Percentiles rank a stretch among this genome's conserved stretches.
Evolutionary conservation across 805 yeast genomes (phyloP).

Genomic region (Candida insectalens): DNA sequence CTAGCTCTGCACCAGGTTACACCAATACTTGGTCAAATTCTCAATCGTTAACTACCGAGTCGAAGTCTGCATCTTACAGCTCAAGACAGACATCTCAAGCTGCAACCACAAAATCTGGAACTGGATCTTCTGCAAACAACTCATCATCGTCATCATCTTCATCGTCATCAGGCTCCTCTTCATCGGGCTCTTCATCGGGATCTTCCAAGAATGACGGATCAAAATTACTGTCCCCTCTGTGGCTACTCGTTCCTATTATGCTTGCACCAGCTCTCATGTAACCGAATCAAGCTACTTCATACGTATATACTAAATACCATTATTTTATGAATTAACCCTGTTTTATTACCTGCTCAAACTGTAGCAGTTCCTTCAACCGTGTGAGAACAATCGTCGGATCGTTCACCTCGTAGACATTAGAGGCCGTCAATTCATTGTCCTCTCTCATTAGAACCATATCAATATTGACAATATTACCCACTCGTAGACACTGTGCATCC

Average conservation of each 20-base stretch:
- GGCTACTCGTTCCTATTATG: too few species aligned
- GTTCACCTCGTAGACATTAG: constrained; percentile 13
- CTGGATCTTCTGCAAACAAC: too few species aligned
- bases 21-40: constrained; percentile 29
- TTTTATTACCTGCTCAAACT: constrained; percentile 7
- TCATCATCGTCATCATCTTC: too few species aligned
- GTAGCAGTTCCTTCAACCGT: constrained; percentile 7
- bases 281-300: too few species aligned
- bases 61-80: too few species aligned
- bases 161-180: background rate
- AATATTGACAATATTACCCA: constrained; percentile 16
- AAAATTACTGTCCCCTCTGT: too few species aligned
- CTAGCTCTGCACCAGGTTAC: constrained; percentile 35
- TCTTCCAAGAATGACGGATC: too few species aligned
- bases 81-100: background rate
- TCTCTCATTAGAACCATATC: constrained; percentile 12
- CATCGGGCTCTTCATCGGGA: too few species aligned
- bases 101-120: constrained; percentile 1
- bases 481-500: constrained; percentile 3
- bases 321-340: too few species aligned
- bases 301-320: too few species aligned
- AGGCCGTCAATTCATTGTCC: constrained; percentile 5
- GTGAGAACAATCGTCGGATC: constrained; percentile 10
- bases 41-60: constrained; percentile 1
- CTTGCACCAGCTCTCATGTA: too few species aligned